These are phyloP conservation scores for Puccinia triticina DNA, from an alignment of 1,284 basidiomycete genomes.

Conservation along the genomic window DNA sequence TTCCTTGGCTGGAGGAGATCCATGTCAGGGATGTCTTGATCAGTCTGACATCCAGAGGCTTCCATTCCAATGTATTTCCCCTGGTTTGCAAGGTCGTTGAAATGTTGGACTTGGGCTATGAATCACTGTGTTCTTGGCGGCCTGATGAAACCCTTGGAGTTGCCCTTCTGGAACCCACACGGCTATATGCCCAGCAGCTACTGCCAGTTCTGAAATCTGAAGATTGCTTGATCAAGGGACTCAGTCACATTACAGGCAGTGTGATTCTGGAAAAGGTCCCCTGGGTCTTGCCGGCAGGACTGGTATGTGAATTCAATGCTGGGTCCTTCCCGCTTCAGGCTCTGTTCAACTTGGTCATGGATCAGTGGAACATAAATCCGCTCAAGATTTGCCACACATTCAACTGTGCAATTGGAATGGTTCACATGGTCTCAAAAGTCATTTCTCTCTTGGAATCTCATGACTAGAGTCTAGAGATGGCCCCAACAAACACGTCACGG, in stretches of 20 bases:
- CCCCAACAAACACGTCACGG: no score
- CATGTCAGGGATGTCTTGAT: conserved; percentile 82
- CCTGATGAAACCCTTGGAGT: conserved; percentile 69
- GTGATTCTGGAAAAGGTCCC: conserved; percentile 98
- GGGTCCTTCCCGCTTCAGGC: conserved; percentile 76
- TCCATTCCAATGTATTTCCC: conserved; percentile 98
- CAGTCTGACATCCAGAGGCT: conserved; percentile 85
- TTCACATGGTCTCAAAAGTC: conserved; percentile 75
- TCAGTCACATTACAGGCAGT: conserved; percentile 97
- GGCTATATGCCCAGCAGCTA: conserved; percentile 84
- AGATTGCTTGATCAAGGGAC: conserved; percentile 77
- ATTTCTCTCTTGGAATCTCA: conserved; percentile 65
- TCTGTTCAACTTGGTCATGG: conserved; percentile 86
- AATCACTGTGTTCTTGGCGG: conserved; percentile 80
- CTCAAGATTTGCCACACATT: conserved; percentile 96
- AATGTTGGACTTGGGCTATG: conserved; percentile 70
- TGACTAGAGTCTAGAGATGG: no score
- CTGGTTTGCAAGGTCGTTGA: conserved; percentile 87
- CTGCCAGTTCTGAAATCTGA: conserved; percentile 72
- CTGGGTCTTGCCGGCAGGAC: conserved; percentile 75
- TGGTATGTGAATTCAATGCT: conserved; percentile 83
- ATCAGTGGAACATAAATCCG: conserved; percentile 74
- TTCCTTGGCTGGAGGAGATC: conserved; percentile 74
- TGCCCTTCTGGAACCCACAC: conserved; percentile 81
- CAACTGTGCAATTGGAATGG: conserved; percentile 97